Percentiles rank a stretch among this genome's conserved stretches.
These are phyloP conservation scores for Prosopis cineraria DNA, from an alignment of 306 rosid species.

Conservation along the genomic window DNA sequence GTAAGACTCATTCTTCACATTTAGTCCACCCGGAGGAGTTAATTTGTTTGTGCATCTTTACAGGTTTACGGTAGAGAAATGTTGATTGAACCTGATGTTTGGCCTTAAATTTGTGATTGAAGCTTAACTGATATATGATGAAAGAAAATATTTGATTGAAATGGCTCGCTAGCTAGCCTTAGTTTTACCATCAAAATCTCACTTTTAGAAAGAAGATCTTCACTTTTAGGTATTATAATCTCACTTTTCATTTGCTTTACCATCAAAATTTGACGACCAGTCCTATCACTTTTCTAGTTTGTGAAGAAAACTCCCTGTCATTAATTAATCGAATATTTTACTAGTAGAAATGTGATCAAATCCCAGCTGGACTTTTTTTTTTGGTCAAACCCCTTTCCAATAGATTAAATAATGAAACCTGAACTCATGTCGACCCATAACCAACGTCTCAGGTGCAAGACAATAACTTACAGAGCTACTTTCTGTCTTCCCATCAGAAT, in stretches of 20 bases:
- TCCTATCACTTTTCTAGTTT: too few relatives aligned
- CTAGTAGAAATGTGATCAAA: too few relatives aligned
- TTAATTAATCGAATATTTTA: too few relatives aligned
- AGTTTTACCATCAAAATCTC: not conserved
- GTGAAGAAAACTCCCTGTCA: too few relatives aligned
- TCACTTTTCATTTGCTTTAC: too few relatives aligned
- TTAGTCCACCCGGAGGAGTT: too few relatives aligned
- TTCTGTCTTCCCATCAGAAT: slow-evolving; percentile 23
- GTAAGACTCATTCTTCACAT: too few relatives aligned
- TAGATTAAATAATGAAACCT: not conserved
- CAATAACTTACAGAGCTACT: slow-evolving; percentile 29
- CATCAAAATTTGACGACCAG: too few relatives aligned
- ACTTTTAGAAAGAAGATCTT: not conserved
- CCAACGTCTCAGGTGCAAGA: slow-evolving; percentile 11
- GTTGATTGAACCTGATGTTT: not conserved
- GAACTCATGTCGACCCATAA: slow-evolving; percentile 16
- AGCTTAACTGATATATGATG: too few relatives aligned
- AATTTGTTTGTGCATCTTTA: not conserved
- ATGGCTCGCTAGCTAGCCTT: not conserved
- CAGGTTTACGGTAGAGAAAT: not conserved
- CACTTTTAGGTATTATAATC: not conserved
- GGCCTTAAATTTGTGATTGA: not conserved
- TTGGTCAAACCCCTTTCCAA: not conserved
- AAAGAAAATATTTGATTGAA: not conserved
- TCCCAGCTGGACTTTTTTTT: too few relatives aligned